These are phyloP conservation scores for Grifola frondosa DNA, from an alignment of 1,284 basidiomycete species.

Conservation along the genomic window DNA sequence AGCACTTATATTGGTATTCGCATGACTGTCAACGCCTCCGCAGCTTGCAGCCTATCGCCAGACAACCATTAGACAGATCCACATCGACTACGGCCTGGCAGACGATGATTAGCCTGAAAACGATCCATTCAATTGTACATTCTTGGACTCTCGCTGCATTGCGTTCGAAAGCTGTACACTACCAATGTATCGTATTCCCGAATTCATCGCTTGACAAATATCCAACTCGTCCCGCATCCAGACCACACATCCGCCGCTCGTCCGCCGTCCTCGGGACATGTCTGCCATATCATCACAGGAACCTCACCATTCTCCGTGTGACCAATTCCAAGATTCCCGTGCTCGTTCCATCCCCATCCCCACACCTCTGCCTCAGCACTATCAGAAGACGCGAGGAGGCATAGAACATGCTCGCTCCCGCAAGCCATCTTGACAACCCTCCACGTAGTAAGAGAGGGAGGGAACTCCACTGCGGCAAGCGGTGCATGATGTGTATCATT, in stretches of 20 bases:
- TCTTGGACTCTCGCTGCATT: too few relatives aligned
- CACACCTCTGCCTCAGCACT: slow-evolving; percentile 52
- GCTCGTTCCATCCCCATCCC: slow-evolving; percentile 96
- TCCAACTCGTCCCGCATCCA: slow-evolving; percentile 78
- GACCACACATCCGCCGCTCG: slow-evolving; percentile 50
- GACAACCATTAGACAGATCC: slow-evolving; percentile 68
- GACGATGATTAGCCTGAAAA: slow-evolving; percentile 42
- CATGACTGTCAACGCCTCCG: neutral
- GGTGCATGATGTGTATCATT: neutral
- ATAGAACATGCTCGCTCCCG: slow-evolving; percentile 82
- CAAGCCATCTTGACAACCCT: slow-evolving; percentile 45
- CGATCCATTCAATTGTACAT: too few relatives aligned
- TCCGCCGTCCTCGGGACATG: slow-evolving; percentile 11
- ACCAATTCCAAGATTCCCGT: slow-evolving; percentile 82
- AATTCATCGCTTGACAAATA: slow-evolving; percentile 34
- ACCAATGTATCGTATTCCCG: too few relatives aligned
- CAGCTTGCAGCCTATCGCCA: slow-evolving; percentile 66
- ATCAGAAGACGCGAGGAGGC: slow-evolving; percentile 14
- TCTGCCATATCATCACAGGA: slow-evolving; percentile 57
- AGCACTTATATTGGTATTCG: slow-evolving; percentile 3
- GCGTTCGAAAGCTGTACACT: too few relatives aligned
- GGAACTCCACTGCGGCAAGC: slow-evolving; percentile 37
- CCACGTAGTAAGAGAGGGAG: slow-evolving; percentile 24
- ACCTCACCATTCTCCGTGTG: slow-evolving; percentile 50
- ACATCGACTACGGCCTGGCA: slow-evolving; percentile 62